A percentile compares a stretch with the other conserved stretches of the same genome.
Conservation (phyloP, 2,329 filamentous ascomycete genomes). For the Teratosphaeria zuluensis region DNA sequence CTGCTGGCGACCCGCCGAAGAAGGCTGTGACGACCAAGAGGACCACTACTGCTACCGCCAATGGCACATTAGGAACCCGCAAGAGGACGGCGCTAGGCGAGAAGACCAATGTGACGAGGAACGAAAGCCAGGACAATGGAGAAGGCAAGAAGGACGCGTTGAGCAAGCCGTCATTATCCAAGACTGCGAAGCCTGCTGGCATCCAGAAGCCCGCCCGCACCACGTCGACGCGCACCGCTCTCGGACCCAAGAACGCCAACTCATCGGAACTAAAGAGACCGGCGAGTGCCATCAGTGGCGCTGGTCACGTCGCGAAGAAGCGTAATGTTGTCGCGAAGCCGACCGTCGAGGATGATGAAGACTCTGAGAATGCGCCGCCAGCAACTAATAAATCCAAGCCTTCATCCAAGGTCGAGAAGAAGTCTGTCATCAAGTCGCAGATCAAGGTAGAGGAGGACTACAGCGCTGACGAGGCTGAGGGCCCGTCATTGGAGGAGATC, state of each 20-base stretch:
- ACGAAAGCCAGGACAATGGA: constrained; percentile 55
- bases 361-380: constrained; percentile 57
- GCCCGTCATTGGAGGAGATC: constrained; percentile 27
- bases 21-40: constrained; percentile 38
- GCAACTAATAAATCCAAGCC: constrained; percentile 37
- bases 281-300: constrained; percentile 60
- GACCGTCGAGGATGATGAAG: constrained; percentile 43
- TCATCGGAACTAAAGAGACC: constrained; percentile 58
- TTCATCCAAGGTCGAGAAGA: constrained; percentile 36
- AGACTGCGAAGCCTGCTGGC: constrained; percentile 68
- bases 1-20: constrained; percentile 51
- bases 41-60: constrained; percentile 32
- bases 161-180: constrained; percentile 60
- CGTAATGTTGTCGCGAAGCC: constrained; percentile 38
- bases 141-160: constrained; percentile 39
- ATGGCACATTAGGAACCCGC: constrained; percentile 35
- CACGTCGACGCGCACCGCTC: constrained; percentile 46
- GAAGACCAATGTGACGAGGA: constrained; percentile 89
- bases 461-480: constrained; percentile 26
- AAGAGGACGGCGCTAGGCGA: constrained; percentile 84
- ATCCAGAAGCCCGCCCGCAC: constrained; percentile 61
- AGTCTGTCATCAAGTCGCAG: constrained; percentile 27
- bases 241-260: constrained; percentile 65
- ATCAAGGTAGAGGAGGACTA: constrained; percentile 22
- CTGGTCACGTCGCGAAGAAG: constrained; percentile 59